These are phyloP conservation scores for Trichoderma endophyticum DNA, from an alignment of 2,329 filamentous ascomycete genomes.

Conservation along the genomic window DNA sequence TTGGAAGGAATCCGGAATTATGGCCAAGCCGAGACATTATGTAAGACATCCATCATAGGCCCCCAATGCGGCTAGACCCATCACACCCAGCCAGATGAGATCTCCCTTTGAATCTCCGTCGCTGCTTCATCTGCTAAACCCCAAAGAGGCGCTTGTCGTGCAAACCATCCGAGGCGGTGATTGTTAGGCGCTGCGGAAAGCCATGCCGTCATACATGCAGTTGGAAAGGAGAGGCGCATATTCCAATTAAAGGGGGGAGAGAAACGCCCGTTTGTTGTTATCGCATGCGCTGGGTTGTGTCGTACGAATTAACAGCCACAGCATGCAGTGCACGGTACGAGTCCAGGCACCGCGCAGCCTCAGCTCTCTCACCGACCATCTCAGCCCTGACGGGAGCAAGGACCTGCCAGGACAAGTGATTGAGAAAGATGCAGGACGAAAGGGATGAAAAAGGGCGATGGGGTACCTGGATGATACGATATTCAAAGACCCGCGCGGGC, in stretches of 20 bases:
- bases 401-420: neutral
- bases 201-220: neutral
- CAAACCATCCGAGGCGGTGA: neutral
- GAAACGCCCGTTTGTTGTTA: too few species aligned
- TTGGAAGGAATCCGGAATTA: neutral
- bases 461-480: neutral
- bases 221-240: neutral
- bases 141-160: neutral
- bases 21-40: neutral
- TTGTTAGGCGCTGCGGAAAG: neutral
- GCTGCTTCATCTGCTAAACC: neutral
- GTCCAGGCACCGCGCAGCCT: neutral
- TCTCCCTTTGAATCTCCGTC: neutral
- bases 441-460: too few species aligned
- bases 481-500: neutral
- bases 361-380: constrained; percentile 1
- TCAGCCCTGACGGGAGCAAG: neutral
- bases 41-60: neutral
- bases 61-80: neutral
- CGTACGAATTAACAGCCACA: neutral
- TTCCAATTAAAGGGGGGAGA: neutral
- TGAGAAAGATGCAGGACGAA: neutral
- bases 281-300: too few species aligned
- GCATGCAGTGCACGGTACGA: too few species aligned
- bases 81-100: neutral